Percentiles rank a stretch among this genome's conserved stretches.
Conservation (phyloP, 2,329 filamentous ascomycete species). For the Beauveria rudraprayagi region DNA sequence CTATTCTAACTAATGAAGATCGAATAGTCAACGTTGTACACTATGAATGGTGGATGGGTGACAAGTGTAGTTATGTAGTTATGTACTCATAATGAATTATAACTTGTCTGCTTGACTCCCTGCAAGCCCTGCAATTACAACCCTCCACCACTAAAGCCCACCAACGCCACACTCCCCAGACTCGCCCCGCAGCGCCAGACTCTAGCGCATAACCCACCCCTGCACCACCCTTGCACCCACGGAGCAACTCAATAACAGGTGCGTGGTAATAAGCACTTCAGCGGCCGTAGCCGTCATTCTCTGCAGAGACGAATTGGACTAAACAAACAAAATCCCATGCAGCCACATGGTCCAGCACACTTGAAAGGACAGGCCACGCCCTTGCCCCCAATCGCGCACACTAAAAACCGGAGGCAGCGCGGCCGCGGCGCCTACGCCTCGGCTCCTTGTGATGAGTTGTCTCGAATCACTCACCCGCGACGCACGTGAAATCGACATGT, state of each 20-base stretch:
- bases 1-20: not conserved
- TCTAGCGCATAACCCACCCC: constrained; percentile 1
- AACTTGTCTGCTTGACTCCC: not conserved
- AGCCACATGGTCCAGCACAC: not conserved
- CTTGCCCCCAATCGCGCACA: not conserved
- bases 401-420: constrained; percentile 1
- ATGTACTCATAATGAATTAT: no score
- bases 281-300: not conserved
- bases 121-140: constrained; percentile 1
- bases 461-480: not conserved
- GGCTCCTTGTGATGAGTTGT: constrained; percentile 7
- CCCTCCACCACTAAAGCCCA: not conserved
- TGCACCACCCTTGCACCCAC: no score
- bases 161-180: not conserved
- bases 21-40: no score
- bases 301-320: not conserved
- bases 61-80: no score
- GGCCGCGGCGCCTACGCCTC: not conserved
- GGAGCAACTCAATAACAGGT: no score
- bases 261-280: no score
- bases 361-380: not conserved
- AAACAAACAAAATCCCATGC: not conserved
- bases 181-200: not conserved
- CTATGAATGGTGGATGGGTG: no score
- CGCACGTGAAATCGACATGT: constrained; percentile 1